These are phyloP conservation scores for Leccinum boreale DNA, from an alignment of 768 basidiomycete genomes.

Conservation along the genomic window DNA sequence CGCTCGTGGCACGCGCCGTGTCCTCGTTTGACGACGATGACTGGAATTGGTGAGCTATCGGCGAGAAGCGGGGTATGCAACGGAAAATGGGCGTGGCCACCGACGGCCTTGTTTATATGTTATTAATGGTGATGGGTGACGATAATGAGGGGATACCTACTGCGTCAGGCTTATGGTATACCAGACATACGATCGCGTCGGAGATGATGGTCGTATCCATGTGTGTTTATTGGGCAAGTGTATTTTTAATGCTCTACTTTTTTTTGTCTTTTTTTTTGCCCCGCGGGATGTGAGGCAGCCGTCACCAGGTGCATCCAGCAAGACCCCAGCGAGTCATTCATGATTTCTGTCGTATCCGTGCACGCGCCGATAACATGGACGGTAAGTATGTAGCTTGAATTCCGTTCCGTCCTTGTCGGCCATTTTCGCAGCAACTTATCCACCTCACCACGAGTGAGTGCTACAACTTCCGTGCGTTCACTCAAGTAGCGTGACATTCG, in stretches of 20 bases:
- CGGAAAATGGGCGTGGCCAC: no score
- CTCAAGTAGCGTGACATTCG: no score
- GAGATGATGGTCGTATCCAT: neutral
- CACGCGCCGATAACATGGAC: no score
- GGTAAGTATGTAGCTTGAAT: no score
- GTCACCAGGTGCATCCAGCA: no score
- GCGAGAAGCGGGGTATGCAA: neutral
- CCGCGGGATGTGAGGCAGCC: no score
- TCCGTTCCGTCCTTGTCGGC: no score
- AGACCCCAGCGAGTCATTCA: no score
- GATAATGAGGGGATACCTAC: neutral
- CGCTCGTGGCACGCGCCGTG: neutral
- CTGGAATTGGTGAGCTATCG: constrained; percentile 54
- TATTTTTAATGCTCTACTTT: neutral
- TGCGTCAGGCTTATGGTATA: neutral
- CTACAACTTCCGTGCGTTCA: no score
- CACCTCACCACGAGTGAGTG: no score
- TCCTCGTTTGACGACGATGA: constrained; percentile 42
- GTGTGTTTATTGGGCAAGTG: neutral
- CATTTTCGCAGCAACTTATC: no score
- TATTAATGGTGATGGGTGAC: neutral
- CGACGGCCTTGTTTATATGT: neutral
- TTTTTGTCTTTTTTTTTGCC: neutral
- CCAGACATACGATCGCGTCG: neutral
- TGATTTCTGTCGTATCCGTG: no score